These are phyloP conservation scores for Ophiocordyceps australis DNA, from an alignment of 2,329 filamentous ascomycete species.

Conservation along the genomic window DNA sequence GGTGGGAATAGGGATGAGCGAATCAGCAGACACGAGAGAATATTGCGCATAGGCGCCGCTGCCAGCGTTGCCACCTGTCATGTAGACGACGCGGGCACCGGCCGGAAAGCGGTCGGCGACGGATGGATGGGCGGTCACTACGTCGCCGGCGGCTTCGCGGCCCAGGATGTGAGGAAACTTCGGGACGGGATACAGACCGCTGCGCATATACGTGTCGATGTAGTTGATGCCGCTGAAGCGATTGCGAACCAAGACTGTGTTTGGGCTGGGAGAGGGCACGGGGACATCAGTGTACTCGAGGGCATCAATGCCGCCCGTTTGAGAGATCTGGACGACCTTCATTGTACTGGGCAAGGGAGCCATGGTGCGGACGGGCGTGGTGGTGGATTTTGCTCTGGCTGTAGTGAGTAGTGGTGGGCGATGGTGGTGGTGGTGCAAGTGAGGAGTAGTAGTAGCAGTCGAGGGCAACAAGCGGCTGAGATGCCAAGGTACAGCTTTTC, in stretches of 20 bases:
- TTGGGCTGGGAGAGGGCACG: slow-evolving; percentile 49
- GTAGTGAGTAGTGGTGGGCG: background rate
- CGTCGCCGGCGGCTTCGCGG: slow-evolving; percentile 57
- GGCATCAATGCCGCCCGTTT: slow-evolving; percentile 49
- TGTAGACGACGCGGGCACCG: slow-evolving; percentile 59
- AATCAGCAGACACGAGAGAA: slow-evolving; percentile 30
- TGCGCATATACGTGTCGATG: slow-evolving; percentile 85
- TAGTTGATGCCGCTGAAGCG: slow-evolving; percentile 68
- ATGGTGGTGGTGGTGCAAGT: no score
- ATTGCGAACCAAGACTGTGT: slow-evolving; percentile 66
- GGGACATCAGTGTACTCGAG: slow-evolving; percentile 52
- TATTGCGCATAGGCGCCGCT: slow-evolving; percentile 36
- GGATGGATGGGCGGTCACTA: slow-evolving; percentile 42
- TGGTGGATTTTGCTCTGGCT: background rate
- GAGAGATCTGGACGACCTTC: slow-evolving; percentile 48
- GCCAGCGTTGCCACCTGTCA: slow-evolving; percentile 18
- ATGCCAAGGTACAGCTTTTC: no score
- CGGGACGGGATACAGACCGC: slow-evolving; percentile 57
- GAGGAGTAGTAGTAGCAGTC: background rate
- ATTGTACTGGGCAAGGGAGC: slow-evolving; percentile 55
- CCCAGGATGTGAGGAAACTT: slow-evolving; percentile 57
- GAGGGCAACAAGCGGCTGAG: no score
- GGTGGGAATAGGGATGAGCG: slow-evolving; percentile 44
- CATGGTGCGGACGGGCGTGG: slow-evolving; percentile 25
- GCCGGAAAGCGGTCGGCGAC: slow-evolving; percentile 31